phyloP scores from a whole-genome alignment of 73 alveolate genomes.

The Paramecium biaurelia region DNA sequence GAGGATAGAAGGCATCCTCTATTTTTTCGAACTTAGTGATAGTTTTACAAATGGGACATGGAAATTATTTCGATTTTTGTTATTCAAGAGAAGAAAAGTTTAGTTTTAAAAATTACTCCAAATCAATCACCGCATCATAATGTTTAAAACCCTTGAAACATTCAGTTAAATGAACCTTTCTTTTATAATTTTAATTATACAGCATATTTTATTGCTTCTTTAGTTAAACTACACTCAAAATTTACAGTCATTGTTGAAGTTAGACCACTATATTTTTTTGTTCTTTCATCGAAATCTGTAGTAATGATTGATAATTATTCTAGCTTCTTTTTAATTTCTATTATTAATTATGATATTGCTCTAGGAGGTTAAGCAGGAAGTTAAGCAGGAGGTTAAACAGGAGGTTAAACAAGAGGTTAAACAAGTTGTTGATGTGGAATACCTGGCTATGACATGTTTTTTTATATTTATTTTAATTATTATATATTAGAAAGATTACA shows the following conservation, averaged over 20 bases:
- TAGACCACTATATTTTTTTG: neutral
- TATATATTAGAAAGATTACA: too few species aligned
- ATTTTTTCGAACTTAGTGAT: neutral
- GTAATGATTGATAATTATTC: too few species aligned
- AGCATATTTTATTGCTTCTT: neutral
- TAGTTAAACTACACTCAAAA: neutral
- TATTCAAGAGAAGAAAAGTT: neutral
- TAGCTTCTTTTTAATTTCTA: neutral
- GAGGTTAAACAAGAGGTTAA: too few species aligned
- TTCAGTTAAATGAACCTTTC: neutral
- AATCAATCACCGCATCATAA: neutral
- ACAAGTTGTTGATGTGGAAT: too few species aligned
- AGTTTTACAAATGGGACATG: neutral
- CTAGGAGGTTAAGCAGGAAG: neutral
- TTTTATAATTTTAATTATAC: neutral
- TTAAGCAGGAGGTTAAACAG: neutral
- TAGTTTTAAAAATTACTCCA: neutral
- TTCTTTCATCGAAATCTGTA: neutral
- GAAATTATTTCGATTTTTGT: neutral
- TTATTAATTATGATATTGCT: neutral
- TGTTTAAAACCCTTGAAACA: neutral
- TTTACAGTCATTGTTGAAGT: neutral
- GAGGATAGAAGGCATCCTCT: neutral
- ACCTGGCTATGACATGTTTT: too few species aligned
- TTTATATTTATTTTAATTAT: too few species aligned